These are phyloP conservation scores for Diatrype stigma DNA, from an alignment of 2,329 filamentous ascomycete genomes.

Conservation along the genomic window DNA sequence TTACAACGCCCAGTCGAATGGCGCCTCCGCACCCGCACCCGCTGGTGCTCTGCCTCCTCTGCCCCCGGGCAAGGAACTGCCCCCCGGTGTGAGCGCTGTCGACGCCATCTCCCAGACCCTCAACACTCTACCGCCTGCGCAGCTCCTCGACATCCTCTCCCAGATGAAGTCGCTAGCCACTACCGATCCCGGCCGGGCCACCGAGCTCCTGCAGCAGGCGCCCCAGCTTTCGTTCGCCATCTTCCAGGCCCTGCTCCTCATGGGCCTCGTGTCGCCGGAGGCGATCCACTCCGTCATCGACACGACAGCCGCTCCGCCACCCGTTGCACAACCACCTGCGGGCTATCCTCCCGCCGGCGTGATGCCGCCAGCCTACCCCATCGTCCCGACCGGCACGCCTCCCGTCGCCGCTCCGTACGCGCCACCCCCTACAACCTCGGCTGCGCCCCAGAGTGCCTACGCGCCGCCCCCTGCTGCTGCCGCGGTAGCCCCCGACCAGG, in stretches of 20 bases:
- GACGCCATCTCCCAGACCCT: slow-evolving; percentile 93
- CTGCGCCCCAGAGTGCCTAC: slow-evolving; percentile 30
- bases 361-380: slow-evolving; percentile 31
- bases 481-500: slow-evolving; percentile 51
- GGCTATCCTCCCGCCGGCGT: slow-evolving; percentile 29
- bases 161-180: slow-evolving; percentile 93
- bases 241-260: slow-evolving; percentile 88
- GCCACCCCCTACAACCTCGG: slow-evolving; percentile 32
- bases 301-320: slow-evolving; percentile 38
- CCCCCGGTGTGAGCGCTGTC: slow-evolving; percentile 75
- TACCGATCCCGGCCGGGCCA: slow-evolving; percentile 76
- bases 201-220: slow-evolving; percentile 79
- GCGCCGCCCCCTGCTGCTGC: slow-evolving; percentile 37
- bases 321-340: slow-evolving; percentile 30
- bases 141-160: slow-evolving; percentile 86
- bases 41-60: slow-evolving; percentile 68
- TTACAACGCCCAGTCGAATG: slow-evolving; percentile 23
- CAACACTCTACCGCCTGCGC: slow-evolving; percentile 76
- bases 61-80: slow-evolving; percentile 78
- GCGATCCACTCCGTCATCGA: slow-evolving; percentile 80
- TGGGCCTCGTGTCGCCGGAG: slow-evolving; percentile 85
- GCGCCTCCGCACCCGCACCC: slow-evolving; percentile 23
- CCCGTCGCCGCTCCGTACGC: slow-evolving; percentile 44
- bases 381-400: slow-evolving; percentile 42
- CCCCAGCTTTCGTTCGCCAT: slow-evolving; percentile 93